Conservation (phyloP, 2,329 filamentous ascomycete species). For the Trichophyton equinum region DNA sequence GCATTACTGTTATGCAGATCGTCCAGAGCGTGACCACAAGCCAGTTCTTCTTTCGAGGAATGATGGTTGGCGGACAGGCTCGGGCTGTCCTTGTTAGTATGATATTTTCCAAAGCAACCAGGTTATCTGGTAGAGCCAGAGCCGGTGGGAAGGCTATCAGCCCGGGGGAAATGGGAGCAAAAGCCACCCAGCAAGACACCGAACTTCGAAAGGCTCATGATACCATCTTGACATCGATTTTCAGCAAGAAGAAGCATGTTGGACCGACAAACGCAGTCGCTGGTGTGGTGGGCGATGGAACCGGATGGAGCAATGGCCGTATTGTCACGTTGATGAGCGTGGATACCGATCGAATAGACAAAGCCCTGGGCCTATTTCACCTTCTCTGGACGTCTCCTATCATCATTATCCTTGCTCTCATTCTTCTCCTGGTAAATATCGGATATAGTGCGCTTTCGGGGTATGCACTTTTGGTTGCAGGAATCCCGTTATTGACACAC, state of each 20-base stretch:
- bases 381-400: constrained; percentile 81
- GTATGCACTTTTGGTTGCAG: constrained; percentile 67
- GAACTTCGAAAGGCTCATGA: constrained; percentile 33
- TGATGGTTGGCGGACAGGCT: constrained; percentile 77
- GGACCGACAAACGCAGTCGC: constrained; percentile 22
- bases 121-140: constrained; percentile 73
- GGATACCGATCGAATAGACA: constrained; percentile 84
- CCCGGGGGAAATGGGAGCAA: constrained; percentile 29
- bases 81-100: constrained; percentile 70
- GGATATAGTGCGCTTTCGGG: constrained; percentile 82
- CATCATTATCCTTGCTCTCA: constrained; percentile 62
- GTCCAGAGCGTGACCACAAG: constrained; percentile 68
- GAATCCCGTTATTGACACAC: constrained; percentile 62
- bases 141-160: constrained; percentile 55
- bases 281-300: constrained; percentile 53
- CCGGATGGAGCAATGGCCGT: constrained; percentile 83
- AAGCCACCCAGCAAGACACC: constrained; percentile 31
- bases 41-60: constrained; percentile 85
- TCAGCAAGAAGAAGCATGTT: constrained; percentile 22
- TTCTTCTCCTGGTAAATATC: constrained; percentile 72
- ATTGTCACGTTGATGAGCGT: constrained; percentile 92
- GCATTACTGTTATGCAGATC: constrained; percentile 75
- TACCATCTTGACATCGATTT: constrained; percentile 25
- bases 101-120: constrained; percentile 89
- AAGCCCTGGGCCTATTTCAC: constrained; percentile 79